Evolutionary conservation across 2,329 filamentous ascomycete genomes (phyloP), one percentile per base, ranked within the genome.

Genomic region (Xylariaceae sp.): DNA sequence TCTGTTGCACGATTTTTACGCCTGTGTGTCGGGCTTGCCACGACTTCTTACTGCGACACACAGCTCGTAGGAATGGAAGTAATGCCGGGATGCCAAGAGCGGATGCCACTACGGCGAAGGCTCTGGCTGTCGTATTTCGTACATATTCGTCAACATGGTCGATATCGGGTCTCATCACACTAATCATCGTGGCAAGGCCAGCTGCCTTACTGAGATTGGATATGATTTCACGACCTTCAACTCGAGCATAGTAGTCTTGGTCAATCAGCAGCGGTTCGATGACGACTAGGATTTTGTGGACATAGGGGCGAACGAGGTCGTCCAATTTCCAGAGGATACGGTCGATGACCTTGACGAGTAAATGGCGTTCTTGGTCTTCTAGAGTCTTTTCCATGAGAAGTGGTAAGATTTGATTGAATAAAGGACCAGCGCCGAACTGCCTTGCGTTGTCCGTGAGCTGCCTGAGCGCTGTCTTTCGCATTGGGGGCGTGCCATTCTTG

Each of bases 201-300:
- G 95, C 94, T 19, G 94, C 94, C 73, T 99, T 99, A 68, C 89
- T 89, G 45, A 99, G 83, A 69, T 99, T 99, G 50, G 93, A 97
- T 63, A 99, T 99, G 63, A 99, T 99, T 71, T 99, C 94, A 62
- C 94, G 90, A 71, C 94, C 94, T 72, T 99, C 94, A 5, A 99
- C 94, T 69, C 94, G 88, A 40, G 95, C 94, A 71, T 99, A 99
- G 74, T 99, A 99, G 73, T 99, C 95, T 75, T 99, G 94, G 68
- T 99, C 95, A 66, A 99, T 99, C 60, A 99, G 88, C 45, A 99
- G 79, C n/a, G 94, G 94, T 71, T 99, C 95, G 63, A 99, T 99
- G 67, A 99, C 94, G 48, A 99, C 94, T 52, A 99, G 74, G 57
- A 99, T 99, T 76, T 97, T 97, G 77, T 99, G 95, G 14, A 96